Base-by-base conservation (phyloP, 2,329 filamentous ascomycete genomes). In the Ascosphaera acerosa region DNA sequence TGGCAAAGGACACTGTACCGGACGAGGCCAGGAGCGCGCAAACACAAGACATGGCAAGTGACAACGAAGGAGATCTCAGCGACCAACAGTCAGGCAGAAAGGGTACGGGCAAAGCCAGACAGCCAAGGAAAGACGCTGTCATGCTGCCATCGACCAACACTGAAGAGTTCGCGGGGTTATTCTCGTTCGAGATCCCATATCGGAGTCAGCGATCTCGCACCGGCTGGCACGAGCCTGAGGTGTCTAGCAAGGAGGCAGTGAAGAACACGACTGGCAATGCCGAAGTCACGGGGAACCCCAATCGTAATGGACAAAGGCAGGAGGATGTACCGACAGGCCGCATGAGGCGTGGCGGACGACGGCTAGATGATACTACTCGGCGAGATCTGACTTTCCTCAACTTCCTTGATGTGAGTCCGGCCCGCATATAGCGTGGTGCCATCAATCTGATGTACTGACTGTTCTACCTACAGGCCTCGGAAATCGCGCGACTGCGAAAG, bases 401-500 rank as follows among this genome's bases (percentile, higher is more conserved):
- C 44, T 57, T 59, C 35, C 54, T 66, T 35, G 57, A 65, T 41
- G 53, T 53, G 32, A 44, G 48, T 45, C 25, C 18, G 15, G 4
- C n/a, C n/a, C n/a, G n/a, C n/a, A n/a, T n/a, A n/a, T n/a, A 6
- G 26, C 12, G 7, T 6, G 26, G 5, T 28, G 6, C 14, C 6
- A 4, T 15, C 15, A 3, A 3, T 18, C 4, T 4, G 6, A 10
- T 26, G 33, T 42, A 33, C 40, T 18, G 4, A 15, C n/a, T 37
- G 10, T 34, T 29, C 7, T 14, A 7, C 7, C 15, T 33, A 10
- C 33, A 53, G 50, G 44, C 48, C 34, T 48, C 55, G 33, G 57
- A 63, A 32, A 59, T 69, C 40, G 58, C 58, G 18, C 51, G 56
- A 27, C 49, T 70, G 31, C 58, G 66, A 25, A 62, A 58, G 40